phyloP scores from a whole-genome alignment of 2,329 filamentous ascomycete species.

The Pestalotiopsis sp. region DNA sequence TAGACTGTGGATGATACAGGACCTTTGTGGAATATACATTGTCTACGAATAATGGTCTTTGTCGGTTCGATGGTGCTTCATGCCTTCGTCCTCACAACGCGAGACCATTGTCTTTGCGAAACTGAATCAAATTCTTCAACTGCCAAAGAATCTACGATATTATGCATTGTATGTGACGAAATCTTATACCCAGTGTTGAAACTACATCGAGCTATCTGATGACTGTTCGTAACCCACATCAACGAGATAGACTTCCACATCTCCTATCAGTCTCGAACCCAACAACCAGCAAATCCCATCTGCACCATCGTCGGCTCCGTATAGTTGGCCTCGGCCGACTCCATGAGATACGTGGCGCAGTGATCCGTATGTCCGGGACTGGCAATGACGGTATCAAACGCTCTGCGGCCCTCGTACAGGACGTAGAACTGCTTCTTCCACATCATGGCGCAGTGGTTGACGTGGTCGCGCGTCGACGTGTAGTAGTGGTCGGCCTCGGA shows the following conservation, averaged over 20 bases:
- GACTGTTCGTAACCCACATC: too few species aligned
- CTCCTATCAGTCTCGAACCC: background rate
- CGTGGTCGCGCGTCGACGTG: conserved; percentile 25
- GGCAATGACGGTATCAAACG: conserved; percentile 24
- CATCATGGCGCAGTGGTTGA: conserved; percentile 29
- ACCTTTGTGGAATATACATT: background rate
- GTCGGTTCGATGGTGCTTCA: background rate
- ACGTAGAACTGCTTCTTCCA: conserved; percentile 28
- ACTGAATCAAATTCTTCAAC: background rate
- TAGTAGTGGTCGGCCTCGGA: conserved; percentile 23
- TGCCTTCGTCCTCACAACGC: background rate
- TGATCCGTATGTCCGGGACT: conserved; percentile 28
- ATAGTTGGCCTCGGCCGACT: conserved; percentile 21
- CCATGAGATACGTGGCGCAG: conserved; percentile 29
- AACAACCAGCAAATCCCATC: conserved; percentile 11
- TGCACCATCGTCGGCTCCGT: conserved; percentile 20
- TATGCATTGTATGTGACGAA: background rate
- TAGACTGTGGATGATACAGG: background rate
- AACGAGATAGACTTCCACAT: background rate
- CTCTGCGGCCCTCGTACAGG: conserved; percentile 22
- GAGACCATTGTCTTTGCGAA: background rate
- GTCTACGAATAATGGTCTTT: background rate
- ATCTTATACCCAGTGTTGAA: background rate
- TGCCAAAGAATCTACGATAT: background rate
- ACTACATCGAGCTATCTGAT: background rate